These are phyloP conservation scores for Calonectria leucothoes DNA, from an alignment of 2,329 filamentous ascomycete genomes.

Conservation along the genomic window DNA sequence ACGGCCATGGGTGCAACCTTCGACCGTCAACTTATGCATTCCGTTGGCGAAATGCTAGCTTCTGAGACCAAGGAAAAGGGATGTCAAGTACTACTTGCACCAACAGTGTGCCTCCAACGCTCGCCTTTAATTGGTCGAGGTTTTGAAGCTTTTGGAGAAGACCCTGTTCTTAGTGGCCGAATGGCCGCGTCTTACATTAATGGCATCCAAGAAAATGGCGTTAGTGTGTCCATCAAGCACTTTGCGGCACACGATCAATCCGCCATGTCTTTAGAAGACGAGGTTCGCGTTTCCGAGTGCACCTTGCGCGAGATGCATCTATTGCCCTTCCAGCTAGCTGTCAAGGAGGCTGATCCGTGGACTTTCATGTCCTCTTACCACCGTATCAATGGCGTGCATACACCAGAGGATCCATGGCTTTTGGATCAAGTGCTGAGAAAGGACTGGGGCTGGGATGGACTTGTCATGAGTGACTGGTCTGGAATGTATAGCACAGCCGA, in stretches of 20 bases:
- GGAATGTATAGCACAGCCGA: conserved; percentile 40
- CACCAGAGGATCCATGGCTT: not conserved
- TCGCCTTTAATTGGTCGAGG: conserved; percentile 53
- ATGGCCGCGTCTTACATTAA: conserved; percentile 45
- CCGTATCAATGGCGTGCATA: conserved; percentile 52
- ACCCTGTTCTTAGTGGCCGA: conserved; percentile 51
- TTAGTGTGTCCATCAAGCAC: conserved; percentile 54
- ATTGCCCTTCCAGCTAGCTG: conserved; percentile 51
- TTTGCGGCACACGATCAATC: conserved; percentile 53
- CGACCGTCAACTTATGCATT: conserved; percentile 65
- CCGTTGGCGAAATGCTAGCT: conserved; percentile 68
- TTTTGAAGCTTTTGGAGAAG: conserved; percentile 54
- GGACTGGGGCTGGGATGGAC: conserved; percentile 11
- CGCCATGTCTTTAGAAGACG: conserved; percentile 27
- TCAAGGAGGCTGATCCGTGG: conserved; percentile 48
- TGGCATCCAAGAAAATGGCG: conserved; percentile 50
- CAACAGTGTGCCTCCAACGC: conserved; percentile 51
- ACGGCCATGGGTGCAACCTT: conserved; percentile 68
- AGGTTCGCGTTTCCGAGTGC: conserved; percentile 14
- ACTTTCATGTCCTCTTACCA: conserved; percentile 44
- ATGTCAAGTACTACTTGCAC: conserved; percentile 67
- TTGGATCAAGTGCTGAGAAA: not conserved
- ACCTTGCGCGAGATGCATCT: conserved; percentile 36
- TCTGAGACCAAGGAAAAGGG: conserved; percentile 67
- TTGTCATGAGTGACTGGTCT: conserved; percentile 48